Conservation (phyloP, 371 early-diverging fungal species). For the Mortierella sp. region DNA sequence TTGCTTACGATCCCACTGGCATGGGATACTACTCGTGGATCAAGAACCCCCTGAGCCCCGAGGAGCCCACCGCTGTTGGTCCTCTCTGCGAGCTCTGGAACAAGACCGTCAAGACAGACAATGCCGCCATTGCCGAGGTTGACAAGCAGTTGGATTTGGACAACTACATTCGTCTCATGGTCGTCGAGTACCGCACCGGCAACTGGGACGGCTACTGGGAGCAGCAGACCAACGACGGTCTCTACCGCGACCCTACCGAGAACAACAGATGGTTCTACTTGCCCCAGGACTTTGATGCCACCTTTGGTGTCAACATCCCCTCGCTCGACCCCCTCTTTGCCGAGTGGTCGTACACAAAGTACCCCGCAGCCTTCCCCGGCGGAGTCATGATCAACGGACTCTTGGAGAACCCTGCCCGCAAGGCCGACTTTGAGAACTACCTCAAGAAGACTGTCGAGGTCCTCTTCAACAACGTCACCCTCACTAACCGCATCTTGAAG, state of each 20-base stretch:
- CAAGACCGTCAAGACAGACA: constrained; percentile 57
- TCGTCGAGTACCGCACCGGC: constrained; percentile 67
- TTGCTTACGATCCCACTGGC: constrained; percentile 56
- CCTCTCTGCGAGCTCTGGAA: constrained; percentile 61
- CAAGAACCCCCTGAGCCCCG: constrained; percentile 55
- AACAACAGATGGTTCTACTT: constrained; percentile 63
- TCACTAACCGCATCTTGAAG: constrained; percentile 64
- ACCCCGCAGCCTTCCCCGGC: constrained; percentile 58
- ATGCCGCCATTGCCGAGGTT: constrained; percentile 59
- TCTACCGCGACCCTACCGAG: constrained; percentile 63
- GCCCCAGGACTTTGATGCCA: constrained; percentile 70
- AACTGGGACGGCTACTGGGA: constrained; percentile 75
- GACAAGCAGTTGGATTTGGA: constrained; percentile 62
- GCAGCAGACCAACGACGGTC: constrained; percentile 67
- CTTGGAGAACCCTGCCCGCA: constrained; percentile 60
- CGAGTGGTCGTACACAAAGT: constrained; percentile 61
- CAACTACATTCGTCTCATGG: constrained; percentile 69
- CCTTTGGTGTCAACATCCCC: constrained; percentile 68
- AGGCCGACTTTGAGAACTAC: constrained; percentile 62
- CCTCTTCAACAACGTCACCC: constrained; percentile 66
- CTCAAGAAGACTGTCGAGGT: constrained; percentile 64
- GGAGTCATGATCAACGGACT: constrained; percentile 66
- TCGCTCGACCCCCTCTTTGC: constrained; percentile 49
- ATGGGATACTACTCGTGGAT: constrained; percentile 57
- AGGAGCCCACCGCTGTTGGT: constrained; percentile 56